Evolutionary conservation across 1,284 basidiomycete genomes (phyloP), one percentile per base, ranked within the genome.

Genomic region (Ustilago cynodontis): DNA sequence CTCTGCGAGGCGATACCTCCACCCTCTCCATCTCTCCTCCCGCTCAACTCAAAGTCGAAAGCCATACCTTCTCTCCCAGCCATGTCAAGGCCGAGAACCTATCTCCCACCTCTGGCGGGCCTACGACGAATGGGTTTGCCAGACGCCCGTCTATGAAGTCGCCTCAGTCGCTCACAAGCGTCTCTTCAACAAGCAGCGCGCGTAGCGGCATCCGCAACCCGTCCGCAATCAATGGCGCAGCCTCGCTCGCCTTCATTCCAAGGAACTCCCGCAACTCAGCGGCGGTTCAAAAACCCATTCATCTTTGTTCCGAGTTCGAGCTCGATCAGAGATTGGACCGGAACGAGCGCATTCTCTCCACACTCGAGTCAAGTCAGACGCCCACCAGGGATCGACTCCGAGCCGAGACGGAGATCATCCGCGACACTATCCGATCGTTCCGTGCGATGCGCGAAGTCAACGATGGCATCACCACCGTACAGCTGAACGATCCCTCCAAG

Each of bases 281-380:
- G 7, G 63, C 61, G 5, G 57, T 77, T 18, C 69, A 71, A 37
- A 77, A 77, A 39, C 69, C 74, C 2, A 69, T 77, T 33, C 66
- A 69, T 18, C 63, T 59, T 16, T 77, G 74, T 39, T 73, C 65
- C 26, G 74, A 77, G 28, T 77, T 77, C 22, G 74, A 77, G 55
- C 74, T 77, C 53, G 74, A 72, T 53, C 70, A 77, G 57, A 68
- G 71, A 31, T 64, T 77, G n/a, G 74, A 77, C 51, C 70, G 74
- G 41, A 69, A 72, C 43, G 55, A 77, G 29, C 70, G 74, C 57
- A 72, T 77, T 26, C 74, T 77, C 18, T 59, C 74, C 28, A 59
- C 74, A 0, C 47, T 72, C 6, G 59, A 70, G 31, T 37, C 57
- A 13, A 62, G 59, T 1, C 70, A 53, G 28, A 51, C 54, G 13